These are phyloP conservation scores for Yamadazyma friedrichii DNA, from an alignment of 1,139 yeast species.

Conservation along the genomic window DNA sequence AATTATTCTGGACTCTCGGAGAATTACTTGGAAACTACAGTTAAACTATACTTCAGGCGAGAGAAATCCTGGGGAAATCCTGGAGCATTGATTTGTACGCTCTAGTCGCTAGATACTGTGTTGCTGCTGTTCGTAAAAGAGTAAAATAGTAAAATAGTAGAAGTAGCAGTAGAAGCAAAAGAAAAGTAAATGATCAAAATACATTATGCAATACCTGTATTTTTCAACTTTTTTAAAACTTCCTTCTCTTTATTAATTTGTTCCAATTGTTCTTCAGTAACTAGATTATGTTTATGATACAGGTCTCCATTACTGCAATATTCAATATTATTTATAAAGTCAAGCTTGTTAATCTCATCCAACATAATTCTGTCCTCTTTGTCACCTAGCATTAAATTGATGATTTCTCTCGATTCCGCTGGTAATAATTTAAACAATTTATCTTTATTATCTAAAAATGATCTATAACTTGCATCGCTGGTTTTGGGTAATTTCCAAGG, in stretches of 20 bases:
- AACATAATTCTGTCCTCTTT: constrained; percentile 29
- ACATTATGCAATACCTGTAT: constrained; percentile 15
- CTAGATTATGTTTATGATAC: constrained; percentile 52
- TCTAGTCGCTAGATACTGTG: too few relatives aligned
- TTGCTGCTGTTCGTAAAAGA: too few relatives aligned
- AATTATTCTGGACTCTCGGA: too few relatives aligned
- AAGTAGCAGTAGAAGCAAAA: too few relatives aligned
- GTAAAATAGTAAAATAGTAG: too few relatives aligned
- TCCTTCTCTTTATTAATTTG: constrained; percentile 41
- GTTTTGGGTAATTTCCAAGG: constrained; percentile 78
- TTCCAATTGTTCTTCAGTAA: constrained; percentile 54
- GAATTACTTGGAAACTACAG: too few relatives aligned
- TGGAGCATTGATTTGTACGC: background rate
- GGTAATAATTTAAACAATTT: constrained; percentile 41
- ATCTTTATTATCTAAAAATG: constrained; percentile 25
- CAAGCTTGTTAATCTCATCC: constrained; percentile 29
- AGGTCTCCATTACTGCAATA: constrained; percentile 25
- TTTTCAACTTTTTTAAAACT: constrained; percentile 24
- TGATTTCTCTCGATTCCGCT: constrained; percentile 28
- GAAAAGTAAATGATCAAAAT: too few relatives aligned
- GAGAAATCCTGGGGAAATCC: background rate
- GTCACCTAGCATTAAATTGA: constrained; percentile 34
- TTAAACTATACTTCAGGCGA: too few relatives aligned
- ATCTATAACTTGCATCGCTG: constrained; percentile 53
- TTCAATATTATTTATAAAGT: constrained; percentile 28